phyloP scores from a whole-genome alignment of 495 filamentous ascomycete genomes.

The Penicillium paradoxum region DNA sequence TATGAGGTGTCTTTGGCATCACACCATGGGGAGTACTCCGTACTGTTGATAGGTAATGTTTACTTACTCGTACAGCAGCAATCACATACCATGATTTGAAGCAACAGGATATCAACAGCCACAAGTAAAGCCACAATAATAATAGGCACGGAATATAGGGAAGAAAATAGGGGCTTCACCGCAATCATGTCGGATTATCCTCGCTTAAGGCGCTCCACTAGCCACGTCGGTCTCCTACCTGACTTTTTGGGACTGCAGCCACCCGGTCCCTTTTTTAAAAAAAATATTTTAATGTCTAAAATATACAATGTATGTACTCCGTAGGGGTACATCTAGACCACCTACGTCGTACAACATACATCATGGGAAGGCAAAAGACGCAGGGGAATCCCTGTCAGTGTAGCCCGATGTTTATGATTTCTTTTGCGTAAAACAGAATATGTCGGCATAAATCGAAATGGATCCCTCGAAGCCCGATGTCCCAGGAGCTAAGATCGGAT shows the following conservation, averaged over 20 bases:
- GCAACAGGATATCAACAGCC: not conserved
- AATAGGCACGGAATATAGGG: not conserved
- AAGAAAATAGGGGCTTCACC: conserved; percentile 10
- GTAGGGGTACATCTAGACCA: no score
- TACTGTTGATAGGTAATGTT: no score
- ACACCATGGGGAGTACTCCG: no score
- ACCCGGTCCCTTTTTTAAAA: conserved; percentile 14
- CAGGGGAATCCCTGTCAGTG: not conserved
- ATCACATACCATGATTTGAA: not conserved
- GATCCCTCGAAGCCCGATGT: no score
- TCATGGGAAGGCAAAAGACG: not conserved
- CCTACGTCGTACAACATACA: no score
- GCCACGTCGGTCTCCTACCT: conserved; percentile 14
- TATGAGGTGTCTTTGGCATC: no score
- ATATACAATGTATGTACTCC: no score
- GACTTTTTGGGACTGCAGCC: conserved; percentile 22
- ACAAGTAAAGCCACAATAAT: not conserved
- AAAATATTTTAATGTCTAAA: no score
- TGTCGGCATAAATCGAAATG: no score
- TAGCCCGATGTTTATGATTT: no score
- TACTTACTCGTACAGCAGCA: no score
- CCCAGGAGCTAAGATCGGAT: not conserved
- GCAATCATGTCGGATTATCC: conserved; percentile 9
- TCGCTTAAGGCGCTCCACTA: conserved; percentile 15
- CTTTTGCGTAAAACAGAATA: no score